Evolutionary conservation across 371 early-diverging fungal genomes (phyloP), one percentile per base, ranked within the genome.

Genomic region (Haplosporangium sp.): DNA sequence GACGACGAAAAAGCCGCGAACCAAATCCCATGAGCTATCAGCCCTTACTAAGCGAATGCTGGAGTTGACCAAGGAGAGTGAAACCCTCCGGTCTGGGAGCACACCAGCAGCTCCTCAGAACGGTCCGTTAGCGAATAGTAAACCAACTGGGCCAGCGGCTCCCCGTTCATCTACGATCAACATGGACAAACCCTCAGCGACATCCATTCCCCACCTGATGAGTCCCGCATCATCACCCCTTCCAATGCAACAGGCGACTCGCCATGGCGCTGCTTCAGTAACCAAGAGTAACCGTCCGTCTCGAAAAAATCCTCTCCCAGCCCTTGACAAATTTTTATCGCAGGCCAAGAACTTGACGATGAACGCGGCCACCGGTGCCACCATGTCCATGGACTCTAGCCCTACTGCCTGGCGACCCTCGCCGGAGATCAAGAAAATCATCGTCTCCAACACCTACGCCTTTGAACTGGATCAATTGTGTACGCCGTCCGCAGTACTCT

Each of bases 401-500:
- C 58, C 18, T 16, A 16, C 55, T 8, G 40, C 40, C 12, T 72
- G 79, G 79, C 57, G 41, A 20, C 51, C 54, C 1, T 21, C 53
- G 0, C 6, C 52, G 0, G 43, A 55, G 4, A 77, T 77, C 61
- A 64, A 52, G 46, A 63, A 51, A n/a, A 64, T 77, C 5, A 16
- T 59, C 42, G 5, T 18, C 8, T 14, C 42, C 7, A 65, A 56
- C 18, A 23, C 47, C 0, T 72, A 52, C 16, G n/a, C 68, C 12
- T 55, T 67, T 37, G 79, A 71, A 0, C 11, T 64, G 20, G 61
- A 59, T 45, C 72, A 64, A 6, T 62, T 77, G n/a, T 77, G 79
- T 29, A 12, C 64, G 7, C 79, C 79, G 1, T 60, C 79, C 0
- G 50, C 62, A 2, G 29, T 77, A 29, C 46, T 71, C 21, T 16